A percentile compares a stretch with the other conserved stretches of the same genome.
phyloP scores from a whole-genome alignment of 2,329 filamentous ascomycete genomes.

The Ceratocystis colombiana region DNA sequence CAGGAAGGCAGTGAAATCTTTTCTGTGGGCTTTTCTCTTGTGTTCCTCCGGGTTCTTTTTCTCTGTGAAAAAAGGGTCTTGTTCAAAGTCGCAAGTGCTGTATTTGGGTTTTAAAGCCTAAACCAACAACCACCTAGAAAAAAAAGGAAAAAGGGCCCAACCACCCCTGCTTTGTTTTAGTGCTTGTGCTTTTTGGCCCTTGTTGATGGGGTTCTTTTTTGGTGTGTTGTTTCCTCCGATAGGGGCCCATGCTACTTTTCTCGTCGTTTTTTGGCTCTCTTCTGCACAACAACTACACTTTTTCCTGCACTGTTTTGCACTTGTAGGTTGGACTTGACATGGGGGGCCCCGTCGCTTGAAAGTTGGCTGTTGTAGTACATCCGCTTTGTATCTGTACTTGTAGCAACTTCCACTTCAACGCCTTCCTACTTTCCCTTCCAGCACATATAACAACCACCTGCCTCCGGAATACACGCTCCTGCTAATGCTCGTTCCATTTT shows the following conservation, averaged over 20 bases:
- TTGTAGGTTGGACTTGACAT: neutral
- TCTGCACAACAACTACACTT: neutral
- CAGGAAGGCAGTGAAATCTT: neutral
- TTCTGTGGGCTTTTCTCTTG: neutral
- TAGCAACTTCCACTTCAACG: neutral
- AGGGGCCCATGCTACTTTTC: neutral
- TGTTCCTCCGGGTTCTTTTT: neutral
- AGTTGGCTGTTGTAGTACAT: neutral
- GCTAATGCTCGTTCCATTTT: too few relatives aligned
- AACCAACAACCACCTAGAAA: neutral
- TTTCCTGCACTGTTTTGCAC: neutral
- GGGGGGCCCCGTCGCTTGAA: neutral
- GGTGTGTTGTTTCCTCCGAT: constrained; percentile 11
- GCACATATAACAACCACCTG: constrained; percentile 4
- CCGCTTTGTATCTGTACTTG: neutral
- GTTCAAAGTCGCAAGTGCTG: neutral
- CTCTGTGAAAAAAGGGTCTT: neutral
- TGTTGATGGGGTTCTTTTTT: constrained; percentile 12
- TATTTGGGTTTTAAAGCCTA: neutral
- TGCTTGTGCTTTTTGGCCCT: constrained; percentile 14
- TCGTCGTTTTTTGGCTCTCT: too few relatives aligned
- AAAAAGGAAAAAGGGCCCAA: neutral
- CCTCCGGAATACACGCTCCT: neutral
- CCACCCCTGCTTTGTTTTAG: neutral
- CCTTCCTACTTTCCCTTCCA: neutral